phyloP scores from a whole-genome alignment of 2,329 filamentous ascomycete species.

The Cladosporium sp. region DNA sequence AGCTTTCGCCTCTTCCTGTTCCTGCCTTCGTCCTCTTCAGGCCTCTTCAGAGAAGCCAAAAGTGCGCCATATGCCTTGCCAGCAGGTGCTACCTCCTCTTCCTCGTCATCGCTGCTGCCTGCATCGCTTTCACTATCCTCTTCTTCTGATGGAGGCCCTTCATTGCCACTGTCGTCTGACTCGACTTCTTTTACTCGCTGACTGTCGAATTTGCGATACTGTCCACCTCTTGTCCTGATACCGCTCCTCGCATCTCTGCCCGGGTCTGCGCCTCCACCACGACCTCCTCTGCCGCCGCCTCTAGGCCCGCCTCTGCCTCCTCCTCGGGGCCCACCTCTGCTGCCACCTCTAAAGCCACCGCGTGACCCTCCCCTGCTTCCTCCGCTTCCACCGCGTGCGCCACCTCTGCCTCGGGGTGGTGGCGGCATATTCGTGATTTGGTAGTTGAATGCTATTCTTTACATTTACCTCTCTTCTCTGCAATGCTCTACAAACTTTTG shows the following conservation, averaged over 20 bases:
- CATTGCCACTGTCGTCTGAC: slow-evolving; percentile 28
- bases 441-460: neutral
- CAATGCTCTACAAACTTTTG: slow-evolving; percentile 4
- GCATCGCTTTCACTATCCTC: slow-evolving; percentile 23
- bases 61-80: slow-evolving; percentile 56
- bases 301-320: slow-evolving; percentile 31
- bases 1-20: slow-evolving; percentile 57
- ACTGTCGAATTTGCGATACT: slow-evolving; percentile 38
- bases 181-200: slow-evolving; percentile 37
- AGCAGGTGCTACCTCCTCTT: slow-evolving; percentile 31
- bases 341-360: slow-evolving; percentile 8
- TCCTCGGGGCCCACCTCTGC: slow-evolving; percentile 23
- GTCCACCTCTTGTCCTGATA: slow-evolving; percentile 33
- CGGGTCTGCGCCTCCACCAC: slow-evolving; percentile 20
- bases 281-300: slow-evolving; percentile 26
- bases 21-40: slow-evolving; percentile 44
- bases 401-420: slow-evolving; percentile 8
- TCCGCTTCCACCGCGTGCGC: neutral
- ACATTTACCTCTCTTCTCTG: neutral
- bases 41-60: slow-evolving; percentile 54
- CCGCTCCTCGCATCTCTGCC: slow-evolving; percentile 35
- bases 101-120: slow-evolving; percentile 34
- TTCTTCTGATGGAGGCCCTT: slow-evolving; percentile 21
- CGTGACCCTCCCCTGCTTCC: slow-evolving; percentile 26
- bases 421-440: slow-evolving; percentile 3